Evolutionary conservation across 805 yeast genomes (phyloP), one percentile per base, ranked within the genome.

Genomic region (Grigorovia transvaalensis): DNA sequence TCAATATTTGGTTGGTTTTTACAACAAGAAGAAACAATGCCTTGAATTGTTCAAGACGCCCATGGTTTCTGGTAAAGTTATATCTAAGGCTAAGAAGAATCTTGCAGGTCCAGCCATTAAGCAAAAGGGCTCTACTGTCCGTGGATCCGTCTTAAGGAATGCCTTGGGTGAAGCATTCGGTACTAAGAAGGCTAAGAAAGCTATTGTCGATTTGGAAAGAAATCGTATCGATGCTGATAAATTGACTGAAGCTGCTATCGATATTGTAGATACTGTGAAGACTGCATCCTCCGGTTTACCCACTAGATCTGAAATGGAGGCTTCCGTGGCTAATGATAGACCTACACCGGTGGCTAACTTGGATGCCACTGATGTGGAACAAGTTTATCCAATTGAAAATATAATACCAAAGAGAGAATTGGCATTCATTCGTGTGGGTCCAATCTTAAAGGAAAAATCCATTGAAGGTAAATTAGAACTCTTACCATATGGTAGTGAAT

Each of bases 131-230:
- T 38, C 42, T n/a, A 72, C 73, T 51, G 74, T 72, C 5, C 69
- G 74, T 54, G 61, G 63, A 59, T 72, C 77, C 53, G 71, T 74
- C 17, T 88, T 87, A 70, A 79, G 97, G 66, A 86, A 80, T 52
- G 85, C 88, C 1, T 76, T 93, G 63, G 99, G 99, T 63, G 91
- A 88, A 70, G 95, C 93, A 2, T 93, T 93, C 61, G 99, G 99
- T 76, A 91, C 99, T 53, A 90, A 87, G 72, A 90, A 82, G 72
- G 97, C 97, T 56, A 91, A 88, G 73, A 85, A 88, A 60, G 95
- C 95, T 40, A 85, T 93, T 62, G 72, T 79, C 49, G 91, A 84
- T 65, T 70, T 81, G 61, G 93, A 84, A 62, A 81, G 85, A 67
- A 93, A 93, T 71, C 77, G 85, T 60, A 82, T 93, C 63, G 97